These are phyloP conservation scores for Prototheca wickerhamii DNA, from an alignment of 163 green algal species.

Conservation along the genomic window DNA sequence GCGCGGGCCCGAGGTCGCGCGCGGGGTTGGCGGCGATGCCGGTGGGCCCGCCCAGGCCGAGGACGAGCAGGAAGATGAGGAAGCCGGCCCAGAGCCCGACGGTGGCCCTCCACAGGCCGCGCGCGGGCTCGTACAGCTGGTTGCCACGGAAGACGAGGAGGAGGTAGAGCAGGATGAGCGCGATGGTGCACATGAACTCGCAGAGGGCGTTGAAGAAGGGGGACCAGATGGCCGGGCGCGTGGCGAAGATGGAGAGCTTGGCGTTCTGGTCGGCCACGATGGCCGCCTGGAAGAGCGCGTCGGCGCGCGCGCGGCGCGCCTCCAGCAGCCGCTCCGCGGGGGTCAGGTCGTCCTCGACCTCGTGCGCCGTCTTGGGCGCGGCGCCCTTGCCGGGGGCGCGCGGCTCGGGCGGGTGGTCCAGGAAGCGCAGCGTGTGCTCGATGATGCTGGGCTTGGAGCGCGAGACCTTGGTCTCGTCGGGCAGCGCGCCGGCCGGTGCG, in stretches of 20 bases:
- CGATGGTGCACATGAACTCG: slow-evolving; percentile 38
- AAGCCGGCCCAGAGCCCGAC: slow-evolving; percentile 20
- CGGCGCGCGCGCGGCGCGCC: background rate
- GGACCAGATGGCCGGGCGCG: slow-evolving; percentile 47
- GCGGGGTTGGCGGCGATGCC: slow-evolving; percentile 60
- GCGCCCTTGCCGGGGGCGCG: background rate
- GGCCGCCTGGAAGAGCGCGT: slow-evolving; percentile 17
- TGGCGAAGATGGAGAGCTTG: slow-evolving; percentile 60
- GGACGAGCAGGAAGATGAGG: slow-evolving; percentile 27
- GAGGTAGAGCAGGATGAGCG: slow-evolving; percentile 36
- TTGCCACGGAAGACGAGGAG: slow-evolving; percentile 26
- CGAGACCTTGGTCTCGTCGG: too few relatives aligned
- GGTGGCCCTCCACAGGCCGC: background rate
- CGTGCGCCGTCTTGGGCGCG: background rate
- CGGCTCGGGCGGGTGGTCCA: background rate
- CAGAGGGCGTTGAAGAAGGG: slow-evolving; percentile 35
- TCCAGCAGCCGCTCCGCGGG: background rate
- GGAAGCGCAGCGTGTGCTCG: too few relatives aligned
- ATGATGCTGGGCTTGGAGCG: too few relatives aligned
- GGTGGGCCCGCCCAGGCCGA: slow-evolving; percentile 49
- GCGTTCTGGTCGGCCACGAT: slow-evolving; percentile 49
- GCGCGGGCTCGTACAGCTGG: slow-evolving; percentile 8
- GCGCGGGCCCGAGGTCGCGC: slow-evolving; percentile 51
- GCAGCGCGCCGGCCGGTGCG: too few relatives aligned
- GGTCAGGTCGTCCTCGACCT: background rate